phyloP scores from a whole-genome alignment of 768 basidiomycete genomes.

The Amanita subjunquillea region DNA sequence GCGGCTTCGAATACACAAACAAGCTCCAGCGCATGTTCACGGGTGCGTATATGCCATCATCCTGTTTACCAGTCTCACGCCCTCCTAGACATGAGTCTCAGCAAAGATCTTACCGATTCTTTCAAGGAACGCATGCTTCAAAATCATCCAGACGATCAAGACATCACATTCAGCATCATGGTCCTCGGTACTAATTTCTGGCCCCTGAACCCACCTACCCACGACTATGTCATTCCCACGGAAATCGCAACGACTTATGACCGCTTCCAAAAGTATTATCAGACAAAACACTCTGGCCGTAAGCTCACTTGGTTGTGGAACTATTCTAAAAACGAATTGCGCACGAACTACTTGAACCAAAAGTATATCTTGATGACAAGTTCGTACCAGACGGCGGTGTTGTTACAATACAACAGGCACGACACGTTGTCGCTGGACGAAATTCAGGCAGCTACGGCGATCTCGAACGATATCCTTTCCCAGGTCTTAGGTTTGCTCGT shows the following conservation, averaged over 20 bases:
- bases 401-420: slow-evolving; percentile 89
- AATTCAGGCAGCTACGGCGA: slow-evolving; percentile 65
- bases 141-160: slow-evolving; percentile 73
- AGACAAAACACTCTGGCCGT: slow-evolving; percentile 89
- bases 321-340: slow-evolving; percentile 93
- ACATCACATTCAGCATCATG: slow-evolving; percentile 88
- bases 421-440: slow-evolving; percentile 82
- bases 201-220: slow-evolving; percentile 79
- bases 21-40: slow-evolving; percentile 99
- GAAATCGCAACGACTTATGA: slow-evolving; percentile 87
- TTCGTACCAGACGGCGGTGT: slow-evolving; percentile 94
- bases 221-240: slow-evolving; percentile 83
- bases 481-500: slow-evolving; percentile 64
- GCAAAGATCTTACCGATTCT: slow-evolving; percentile 91
- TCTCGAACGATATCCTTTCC: slow-evolving; percentile 71
- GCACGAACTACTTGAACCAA: slow-evolving; percentile 88
- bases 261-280: slow-evolving; percentile 91
- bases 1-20: slow-evolving; percentile 98
- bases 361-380: slow-evolving; percentile 98
- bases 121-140: slow-evolving; percentile 95
- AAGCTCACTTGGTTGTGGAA: slow-evolving; percentile 99
- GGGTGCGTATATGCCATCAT: slow-evolving; percentile 34
- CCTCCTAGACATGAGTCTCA: slow-evolving; percentile 79
- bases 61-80: background rate
- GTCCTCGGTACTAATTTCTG: slow-evolving; percentile 96